phyloP scores from a whole-genome alignment of 2,329 filamentous ascomycete genomes.

The Colletotrichum scovillei region DNA sequence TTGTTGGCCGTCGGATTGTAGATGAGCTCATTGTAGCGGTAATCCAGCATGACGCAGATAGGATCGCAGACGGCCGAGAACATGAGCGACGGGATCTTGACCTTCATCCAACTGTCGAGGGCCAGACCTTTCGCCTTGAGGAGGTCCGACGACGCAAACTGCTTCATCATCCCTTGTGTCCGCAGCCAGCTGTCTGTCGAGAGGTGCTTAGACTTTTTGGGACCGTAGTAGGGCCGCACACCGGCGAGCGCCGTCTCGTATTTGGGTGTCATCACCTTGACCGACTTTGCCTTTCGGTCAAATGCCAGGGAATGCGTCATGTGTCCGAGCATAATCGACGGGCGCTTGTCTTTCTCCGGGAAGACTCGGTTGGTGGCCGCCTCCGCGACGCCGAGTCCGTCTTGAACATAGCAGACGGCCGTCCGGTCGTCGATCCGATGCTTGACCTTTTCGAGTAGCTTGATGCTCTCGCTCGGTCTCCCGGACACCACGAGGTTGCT shows the following conservation, averaged over 20 bases:
- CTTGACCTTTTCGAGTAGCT: constrained; percentile 68
- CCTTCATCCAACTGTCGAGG: constrained; percentile 71
- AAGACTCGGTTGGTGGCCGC: constrained; percentile 79
- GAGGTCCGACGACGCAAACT: constrained; percentile 70
- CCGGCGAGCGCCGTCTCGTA: constrained; percentile 47
- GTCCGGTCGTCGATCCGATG: constrained; percentile 76
- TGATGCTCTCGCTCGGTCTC: constrained; percentile 61
- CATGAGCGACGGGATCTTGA: constrained; percentile 83
- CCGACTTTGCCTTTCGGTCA: constrained; percentile 51
- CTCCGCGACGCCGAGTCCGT: constrained; percentile 88
- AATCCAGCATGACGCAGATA: constrained; percentile 82
- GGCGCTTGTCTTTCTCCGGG: constrained; percentile 70
- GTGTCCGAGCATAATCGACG: constrained; percentile 80
- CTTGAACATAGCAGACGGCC: constrained; percentile 81
- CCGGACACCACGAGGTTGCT: constrained; percentile 78
- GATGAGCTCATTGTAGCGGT: constrained; percentile 77
- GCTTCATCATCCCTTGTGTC: constrained; percentile 68
- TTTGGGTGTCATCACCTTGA: constrained; percentile 49
- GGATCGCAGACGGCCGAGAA: constrained; percentile 84
- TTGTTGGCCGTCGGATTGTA: constrained; percentile 73
- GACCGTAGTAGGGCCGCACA: constrained; percentile 34
- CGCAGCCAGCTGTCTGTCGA: constrained; percentile 41
- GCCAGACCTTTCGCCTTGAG: constrained; percentile 70
- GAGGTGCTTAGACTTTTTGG: constrained; percentile 6
- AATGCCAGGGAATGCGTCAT: constrained; percentile 60